Base-by-base conservation (phyloP, 2,329 filamentous ascomycete species). In the Neofusicoccum cordaticola region DNA sequence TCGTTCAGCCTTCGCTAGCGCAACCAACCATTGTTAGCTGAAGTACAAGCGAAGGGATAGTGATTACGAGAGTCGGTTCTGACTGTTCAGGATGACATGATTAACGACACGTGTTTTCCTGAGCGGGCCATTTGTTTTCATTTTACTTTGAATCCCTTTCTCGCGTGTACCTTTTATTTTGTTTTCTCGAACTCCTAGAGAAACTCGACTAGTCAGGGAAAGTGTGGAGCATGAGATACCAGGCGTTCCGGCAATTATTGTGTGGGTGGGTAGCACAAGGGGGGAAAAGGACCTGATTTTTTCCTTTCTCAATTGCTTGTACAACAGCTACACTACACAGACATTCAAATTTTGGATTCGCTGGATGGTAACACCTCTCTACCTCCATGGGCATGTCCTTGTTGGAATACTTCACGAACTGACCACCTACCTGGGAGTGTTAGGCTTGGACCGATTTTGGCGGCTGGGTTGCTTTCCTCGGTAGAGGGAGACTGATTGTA, bases 151-250 rank as follows among this genome's bases (percentile, higher is more conserved):
- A 17, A 51, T 44, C 19, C 44, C 8, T 47, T 48, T 35, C 45
- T 37, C 15, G 37, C 31, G 5, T 47, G 56, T 47, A 45, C 39
- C 22, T 39, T 53, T 50, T 50, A 9, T 34, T 50, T 53, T 19
- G 27, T 52, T 53, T 39, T 53, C 19, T 27, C 34, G 19, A 31
- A 22, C 19, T 44, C 39, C 19, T 44, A 12, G 53, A 45, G 53
- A 34, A 34, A 44, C 39, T 15, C 53, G 17, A 42, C 15, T 37
- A 58, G 31, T 12, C 12, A 13, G 12, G 44, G 42, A 35, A 39
- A 56, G n/a, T 41, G 42, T 47, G 42, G 57, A 31, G 57, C 57
- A 61, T 61, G 57, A 61, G 57, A 61, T 61, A 61, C 57, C 57
- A 61, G 57, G 57, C 57, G 57, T 61, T 61, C 31, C 31, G 42